phyloP scores from a whole-genome alignment of 2,329 filamentous ascomycete species.

The Colletotrichum noveboracense region DNA sequence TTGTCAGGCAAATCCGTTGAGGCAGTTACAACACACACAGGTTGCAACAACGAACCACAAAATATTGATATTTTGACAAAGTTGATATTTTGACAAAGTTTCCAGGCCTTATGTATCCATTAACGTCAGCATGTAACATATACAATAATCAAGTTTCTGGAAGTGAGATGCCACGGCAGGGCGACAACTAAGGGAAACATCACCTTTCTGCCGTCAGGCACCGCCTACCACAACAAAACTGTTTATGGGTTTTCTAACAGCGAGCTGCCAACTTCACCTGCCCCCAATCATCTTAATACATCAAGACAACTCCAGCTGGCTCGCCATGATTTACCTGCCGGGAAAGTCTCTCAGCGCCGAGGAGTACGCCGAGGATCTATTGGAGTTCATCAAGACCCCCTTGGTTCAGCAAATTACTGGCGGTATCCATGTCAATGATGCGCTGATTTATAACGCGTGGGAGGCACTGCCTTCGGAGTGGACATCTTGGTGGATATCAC shows the following conservation, averaged over 20 bases:
- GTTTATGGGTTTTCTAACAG: background rate
- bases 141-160: background rate
- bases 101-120: background rate
- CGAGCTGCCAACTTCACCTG: background rate
- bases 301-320: background rate
- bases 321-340: background rate
- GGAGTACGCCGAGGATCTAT: slow-evolving; percentile 26
- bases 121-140: background rate
- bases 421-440: slow-evolving; percentile 39
- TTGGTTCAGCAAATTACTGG: slow-evolving; percentile 36
- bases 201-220: background rate
- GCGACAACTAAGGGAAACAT: background rate
- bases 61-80: background rate
- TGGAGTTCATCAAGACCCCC: slow-evolving; percentile 28
- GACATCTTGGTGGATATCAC: slow-evolving; percentile 32
- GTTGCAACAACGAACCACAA: background rate
- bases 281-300: background rate
- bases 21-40: background rate
- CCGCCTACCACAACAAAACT: background rate
- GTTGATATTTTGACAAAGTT: background rate
- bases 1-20: background rate
- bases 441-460: slow-evolving; percentile 34
- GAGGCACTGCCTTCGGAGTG: slow-evolving; percentile 31
- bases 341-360: background rate
- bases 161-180: background rate